A percentile compares a stretch with the other conserved stretches of the same genome.
Conservation (phyloP, 139 green algal genomes). For the Chlamydomonas incerta region DNA sequence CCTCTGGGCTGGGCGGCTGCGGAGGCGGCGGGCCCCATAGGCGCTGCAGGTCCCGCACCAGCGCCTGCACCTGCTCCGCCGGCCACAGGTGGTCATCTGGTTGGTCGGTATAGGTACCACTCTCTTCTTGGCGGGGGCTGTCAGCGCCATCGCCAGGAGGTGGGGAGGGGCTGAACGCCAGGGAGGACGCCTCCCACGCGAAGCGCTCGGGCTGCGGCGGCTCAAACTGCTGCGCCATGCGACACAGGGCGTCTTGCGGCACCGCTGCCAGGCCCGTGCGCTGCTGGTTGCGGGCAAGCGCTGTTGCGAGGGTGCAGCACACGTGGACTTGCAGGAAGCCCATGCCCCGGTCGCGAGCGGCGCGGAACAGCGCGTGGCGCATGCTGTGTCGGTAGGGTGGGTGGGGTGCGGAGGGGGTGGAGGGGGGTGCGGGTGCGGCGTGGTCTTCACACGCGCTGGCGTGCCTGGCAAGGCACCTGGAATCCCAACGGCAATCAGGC, state of each 20-base stretch:
- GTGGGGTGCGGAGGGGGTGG: too few species aligned
- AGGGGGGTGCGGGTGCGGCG: too few species aligned
- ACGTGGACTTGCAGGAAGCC: conserved; percentile 35
- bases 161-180: too few species aligned
- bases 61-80: too few species aligned
- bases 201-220: conserved; percentile 4
- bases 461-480: too few species aligned
- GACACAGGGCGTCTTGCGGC: neutral
- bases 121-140: too few species aligned
- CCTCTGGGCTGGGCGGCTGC: neutral
- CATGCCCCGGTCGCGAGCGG: neutral
- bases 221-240: conserved; percentile 10
- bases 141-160: too few species aligned
- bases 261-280: conserved; percentile 3
- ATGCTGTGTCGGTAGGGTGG: conserved; percentile 6
- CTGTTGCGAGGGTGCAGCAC: neutral
- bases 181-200: conserved; percentile 1
- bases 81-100: neutral
- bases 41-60: neutral
- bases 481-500: too few species aligned
- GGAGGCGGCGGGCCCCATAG: conserved; percentile 14
- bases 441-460: too few species aligned
- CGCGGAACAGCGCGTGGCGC: conserved; percentile 16
- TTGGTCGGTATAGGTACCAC: neutral
- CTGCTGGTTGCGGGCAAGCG: neutral